Evolutionary conservation across 768 basidiomycete genomes (phyloP).

Genomic region (Nevesoporus exiguus): DNA sequence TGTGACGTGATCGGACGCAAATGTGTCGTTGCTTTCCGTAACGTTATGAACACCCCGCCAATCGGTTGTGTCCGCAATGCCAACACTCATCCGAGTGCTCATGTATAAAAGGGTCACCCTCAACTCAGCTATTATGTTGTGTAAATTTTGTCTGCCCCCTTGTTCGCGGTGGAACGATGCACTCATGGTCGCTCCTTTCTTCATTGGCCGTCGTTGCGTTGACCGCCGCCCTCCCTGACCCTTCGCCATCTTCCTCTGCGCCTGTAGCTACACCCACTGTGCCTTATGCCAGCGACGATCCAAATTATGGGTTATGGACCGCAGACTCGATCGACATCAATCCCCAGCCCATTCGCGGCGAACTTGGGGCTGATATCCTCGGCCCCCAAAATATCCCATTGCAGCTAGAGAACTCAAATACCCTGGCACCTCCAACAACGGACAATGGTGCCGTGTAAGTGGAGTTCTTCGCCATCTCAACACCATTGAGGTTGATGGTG

Average conservation of each 20-base stretch:
- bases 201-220: slow-evolving; percentile 19
- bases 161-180: slow-evolving; percentile 18
- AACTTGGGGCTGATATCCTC: slow-evolving; percentile 45
- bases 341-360: slow-evolving; percentile 44
- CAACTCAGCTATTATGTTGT: not conserved
- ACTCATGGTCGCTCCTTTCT: slow-evolving; percentile 30
- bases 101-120: not conserved
- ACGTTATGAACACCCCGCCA: not conserved
- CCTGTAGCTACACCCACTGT: slow-evolving; percentile 41
- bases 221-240: slow-evolving; percentile 14
- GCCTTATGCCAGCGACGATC: slow-evolving; percentile 41
- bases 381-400: slow-evolving; percentile 57
- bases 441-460: slow-evolving; percentile 51
- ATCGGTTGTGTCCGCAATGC: too few relatives aligned
- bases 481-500: not conserved
- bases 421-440: slow-evolving; percentile 58
- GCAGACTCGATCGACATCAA: slow-evolving; percentile 17
- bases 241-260: slow-evolving; percentile 27
- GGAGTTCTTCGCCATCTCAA: not conserved
- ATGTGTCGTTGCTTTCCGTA: not conserved
- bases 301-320: slow-evolving; percentile 46
- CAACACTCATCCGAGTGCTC: too few relatives aligned
- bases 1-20: too few relatives aligned
- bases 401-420: slow-evolving; percentile 55
- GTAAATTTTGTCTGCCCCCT: slow-evolving; percentile 21